Evolutionary conservation across 805 yeast species (phyloP), one percentile per base, ranked within the genome.

Genomic region (Monosporozyma solicola): DNA sequence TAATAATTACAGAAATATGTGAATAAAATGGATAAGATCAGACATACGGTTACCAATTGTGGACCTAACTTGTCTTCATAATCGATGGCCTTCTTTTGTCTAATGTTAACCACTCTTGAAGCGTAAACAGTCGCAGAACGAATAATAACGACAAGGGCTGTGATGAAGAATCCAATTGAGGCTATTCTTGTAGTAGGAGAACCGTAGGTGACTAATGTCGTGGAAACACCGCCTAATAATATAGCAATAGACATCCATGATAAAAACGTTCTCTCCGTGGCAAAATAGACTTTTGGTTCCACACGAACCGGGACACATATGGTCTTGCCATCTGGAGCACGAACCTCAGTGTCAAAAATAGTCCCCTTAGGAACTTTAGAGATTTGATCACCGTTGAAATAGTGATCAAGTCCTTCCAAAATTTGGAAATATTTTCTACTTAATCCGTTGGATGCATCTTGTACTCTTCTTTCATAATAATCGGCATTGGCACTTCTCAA

Each of bases 211-310:
- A 92, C 74, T 59, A 94, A 76, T 0, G 96, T 79, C 8, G 90
- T 86, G 1, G 97, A 95, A 43, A 96, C 86, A 48, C 92, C 95
- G 46, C 94, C 90, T 53, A 94, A 75, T 45, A 92, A 75, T 75
- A 94, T 80, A 8, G 94, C 87, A 60, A 94, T 88, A 43, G 96
- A 91, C 53, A 92, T 73, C 99, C 99, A 94, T 43, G 95, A 81
- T 57, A 94, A 75, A 65, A 84, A 92, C 0, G 99, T 94, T 72
- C 99, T 82, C 70, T 94, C 99, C 25, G 95, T 89, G 6, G 99
- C 99, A 71, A 94, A 94, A 68, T 94, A 94, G n/a, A 94, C 99
- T 73, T 94, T 94, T 54, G 99, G 99, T 71, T 94, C 99, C 39
- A 94, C 91, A 63, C 99, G 80, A 41, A 94, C 95, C 2, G 98